Conservation (phyloP, 257 asterid genomes). For the Galeopsis tetrahit region DNA sequence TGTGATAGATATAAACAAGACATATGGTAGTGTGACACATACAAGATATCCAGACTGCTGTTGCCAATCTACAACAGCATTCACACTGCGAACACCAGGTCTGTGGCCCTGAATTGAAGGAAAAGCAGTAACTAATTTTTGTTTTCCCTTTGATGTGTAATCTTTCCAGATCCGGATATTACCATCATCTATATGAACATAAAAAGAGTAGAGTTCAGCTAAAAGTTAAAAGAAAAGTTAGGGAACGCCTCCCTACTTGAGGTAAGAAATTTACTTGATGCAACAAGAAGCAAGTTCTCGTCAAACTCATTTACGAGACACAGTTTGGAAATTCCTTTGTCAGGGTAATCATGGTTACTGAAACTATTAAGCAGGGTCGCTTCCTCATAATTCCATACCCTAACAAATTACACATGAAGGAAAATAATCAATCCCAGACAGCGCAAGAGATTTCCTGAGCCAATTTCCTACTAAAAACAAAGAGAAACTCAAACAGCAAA, state of each 20-base stretch:
- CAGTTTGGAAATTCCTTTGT: conserved; percentile 88
- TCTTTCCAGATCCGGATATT: conserved; percentile 94
- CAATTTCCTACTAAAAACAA: conserved; percentile 2
- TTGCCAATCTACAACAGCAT: conserved; percentile 99
- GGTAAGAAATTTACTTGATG: conserved; percentile 74
- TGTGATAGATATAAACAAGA: background rate
- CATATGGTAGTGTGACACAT: conserved; percentile 26
- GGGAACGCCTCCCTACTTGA: conserved; percentile 23
- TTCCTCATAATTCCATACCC: conserved; percentile 80
- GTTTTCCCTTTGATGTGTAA: conserved; percentile 70
- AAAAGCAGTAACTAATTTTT: conserved; percentile 88
- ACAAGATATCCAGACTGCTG: conserved; percentile 92
- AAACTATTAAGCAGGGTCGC: conserved; percentile 86
- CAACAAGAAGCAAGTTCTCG: conserved; percentile 94
- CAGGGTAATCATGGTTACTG: conserved; percentile 87
- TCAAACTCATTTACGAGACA: conserved; percentile 92
- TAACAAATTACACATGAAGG: conserved; percentile 32
- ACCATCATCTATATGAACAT: conserved; percentile 72
- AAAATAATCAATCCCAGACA: conserved; percentile 1
- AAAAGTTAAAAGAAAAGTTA: conserved; percentile 13
- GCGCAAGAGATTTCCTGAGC: background rate
- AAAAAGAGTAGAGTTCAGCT: conserved; percentile 31
- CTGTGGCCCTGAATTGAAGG: conserved; percentile 87
- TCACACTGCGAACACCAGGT: conserved; percentile 84
- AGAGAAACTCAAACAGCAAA: background rate